Conservation (phyloP, 495 filamentous ascomycete genomes). For the Aspergillus ellipticus region DNA sequence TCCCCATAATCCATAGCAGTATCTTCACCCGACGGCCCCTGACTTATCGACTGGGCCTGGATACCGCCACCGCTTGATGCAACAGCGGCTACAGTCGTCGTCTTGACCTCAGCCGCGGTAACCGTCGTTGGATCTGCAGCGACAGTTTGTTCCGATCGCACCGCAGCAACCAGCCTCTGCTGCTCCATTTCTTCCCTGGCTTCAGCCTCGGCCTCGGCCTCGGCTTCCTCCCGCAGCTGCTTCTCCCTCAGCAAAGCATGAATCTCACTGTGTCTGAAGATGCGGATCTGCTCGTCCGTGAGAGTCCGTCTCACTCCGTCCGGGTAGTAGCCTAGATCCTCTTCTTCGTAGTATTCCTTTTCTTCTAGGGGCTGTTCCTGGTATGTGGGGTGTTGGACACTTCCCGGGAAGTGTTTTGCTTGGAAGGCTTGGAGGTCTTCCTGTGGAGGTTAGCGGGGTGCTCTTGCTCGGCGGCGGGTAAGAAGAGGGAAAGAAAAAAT, state of each 20-base stretch:
- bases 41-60: not conserved
- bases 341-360: slow-evolving; percentile 46
- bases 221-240: slow-evolving; percentile 35
- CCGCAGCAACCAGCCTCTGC: not conserved
- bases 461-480: not conserved
- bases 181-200: not conserved
- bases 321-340: slow-evolving; percentile 80
- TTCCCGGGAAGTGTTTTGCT: slow-evolving; percentile 54
- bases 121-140: not conserved
- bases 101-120: not conserved
- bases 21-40: not conserved
- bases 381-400: slow-evolving; percentile 3
- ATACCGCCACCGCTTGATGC: not conserved
- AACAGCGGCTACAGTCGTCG: not conserved
- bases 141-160: too few relatives aligned
- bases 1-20: slow-evolving; percentile 15
- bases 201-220: not conserved
- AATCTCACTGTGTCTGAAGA: slow-evolving; percentile 88
- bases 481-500: not conserved
- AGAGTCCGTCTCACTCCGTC: slow-evolving; percentile 89
- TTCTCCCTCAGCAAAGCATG: slow-evolving; percentile 61
- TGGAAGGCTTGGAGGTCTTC: slow-evolving; percentile 73
- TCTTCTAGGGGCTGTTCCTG: slow-evolving; percentile 20
- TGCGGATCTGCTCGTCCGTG: slow-evolving; percentile 86
- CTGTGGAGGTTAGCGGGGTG: slow-evolving; percentile 38